Base-by-base conservation (phyloP, 495 filamentous ascomycete species). In the Pseudomonodictys pantanalensis region DNA sequence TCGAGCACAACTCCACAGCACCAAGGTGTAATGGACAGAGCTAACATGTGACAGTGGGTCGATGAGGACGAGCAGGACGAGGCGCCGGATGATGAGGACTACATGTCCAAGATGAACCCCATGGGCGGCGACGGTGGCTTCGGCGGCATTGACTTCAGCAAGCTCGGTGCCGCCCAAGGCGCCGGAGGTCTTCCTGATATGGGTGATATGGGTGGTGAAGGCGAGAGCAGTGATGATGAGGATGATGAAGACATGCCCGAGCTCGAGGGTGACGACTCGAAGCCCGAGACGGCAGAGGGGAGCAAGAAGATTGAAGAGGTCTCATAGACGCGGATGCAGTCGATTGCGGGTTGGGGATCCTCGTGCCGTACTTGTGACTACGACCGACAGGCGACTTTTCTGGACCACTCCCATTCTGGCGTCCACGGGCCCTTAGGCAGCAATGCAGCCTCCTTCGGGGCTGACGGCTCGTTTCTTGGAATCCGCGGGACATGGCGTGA, bases 11-110 rank as follows among this genome's bases (percentile, higher is more conserved):
- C 24, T 6, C 8, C n/a, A n/a, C 5, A 48, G 44, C 29, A 38
- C 39, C 51, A 43, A 60, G 15, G 22, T 44, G 12, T 53, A 28
- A 52, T 39, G 50, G 47, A 52, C 30, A 1, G 20, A 17, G 47
- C 44, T 66, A 57, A 58, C 42, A 30, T 9, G 42, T 12, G 26
- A 1, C 60, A 90, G 91, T 98, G 95, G 95, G 91, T 98, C 65
- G 95, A 97, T 73, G 93, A 97, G 84, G 93, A 98, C 73, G 93
- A 98, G 81, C 93, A 98, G 78, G 88, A 97, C 68, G 90, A 87
- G 68, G 86, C 77, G 17, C 76, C 80, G 22, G 92, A 96, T 33
- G 91, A 96, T 29, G 90, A 95, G 71, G 73, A 74, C 65, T 82
- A 81, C 63, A 81, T 81, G 67, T 78, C 77, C 71, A 79, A 81